Evolutionary conservation across 73 alveolate genomes (phyloP).

Genomic region (Uronychia binucleata): DNA sequence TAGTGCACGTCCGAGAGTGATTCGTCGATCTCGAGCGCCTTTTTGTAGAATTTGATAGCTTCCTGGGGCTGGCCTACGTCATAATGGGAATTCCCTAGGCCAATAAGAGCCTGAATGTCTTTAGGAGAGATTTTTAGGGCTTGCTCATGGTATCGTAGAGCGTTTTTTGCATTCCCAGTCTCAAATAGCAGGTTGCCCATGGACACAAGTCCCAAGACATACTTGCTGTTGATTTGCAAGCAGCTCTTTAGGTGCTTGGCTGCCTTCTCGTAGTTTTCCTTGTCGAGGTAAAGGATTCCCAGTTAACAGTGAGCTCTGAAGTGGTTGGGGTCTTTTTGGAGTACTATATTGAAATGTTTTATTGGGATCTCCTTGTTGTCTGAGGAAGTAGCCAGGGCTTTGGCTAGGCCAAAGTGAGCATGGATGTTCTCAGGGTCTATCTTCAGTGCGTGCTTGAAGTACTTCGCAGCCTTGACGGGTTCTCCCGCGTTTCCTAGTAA

Average conservation of each 20-base stretch:
- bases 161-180: constrained; percentile 65
- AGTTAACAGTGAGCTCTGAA: constrained; percentile 56
- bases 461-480: constrained; percentile 62
- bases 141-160: constrained; percentile 57
- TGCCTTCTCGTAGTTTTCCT: constrained; percentile 43
- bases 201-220: constrained; percentile 57
- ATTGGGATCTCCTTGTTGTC: constrained; percentile 52
- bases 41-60: constrained; percentile 56
- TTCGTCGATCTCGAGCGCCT: constrained; percentile 54
- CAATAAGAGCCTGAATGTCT: constrained; percentile 67
- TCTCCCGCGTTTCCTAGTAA: constrained; percentile 59
- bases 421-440: constrained; percentile 46
- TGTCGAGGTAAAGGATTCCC: constrained; percentile 59
- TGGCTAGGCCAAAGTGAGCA: constrained; percentile 68
- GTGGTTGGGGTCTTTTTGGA: constrained; percentile 55
- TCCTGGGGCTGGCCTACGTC: constrained; percentile 52
- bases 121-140: constrained; percentile 53
- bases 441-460: constrained; percentile 69
- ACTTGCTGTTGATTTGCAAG: constrained; percentile 33
- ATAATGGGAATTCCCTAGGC: constrained; percentile 71
- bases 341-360: constrained; percentile 23
- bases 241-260: constrained; percentile 53
- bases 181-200: constrained; percentile 73
- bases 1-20: constrained; percentile 68
- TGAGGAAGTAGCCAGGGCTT: constrained; percentile 33